Evolutionary conservation across 768 basidiomycete genomes (phyloP), one percentile per base, ranked within the genome.

Genomic region (Lactarius pseudohatsudake): DNA sequence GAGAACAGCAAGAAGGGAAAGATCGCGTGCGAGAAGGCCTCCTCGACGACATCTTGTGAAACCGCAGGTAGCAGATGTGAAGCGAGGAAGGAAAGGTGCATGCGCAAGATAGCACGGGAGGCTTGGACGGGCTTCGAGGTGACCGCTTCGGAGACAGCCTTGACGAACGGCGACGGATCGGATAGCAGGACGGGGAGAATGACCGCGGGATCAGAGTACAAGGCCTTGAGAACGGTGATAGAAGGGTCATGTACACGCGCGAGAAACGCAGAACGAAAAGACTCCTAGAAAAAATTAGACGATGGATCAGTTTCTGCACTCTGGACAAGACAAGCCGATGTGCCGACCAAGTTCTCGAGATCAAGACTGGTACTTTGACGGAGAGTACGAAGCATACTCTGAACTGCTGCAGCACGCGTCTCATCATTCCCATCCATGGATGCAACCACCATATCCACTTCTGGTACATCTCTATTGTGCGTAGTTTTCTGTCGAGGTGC

Each of bases 1-100:
- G 91, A 88, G 70, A 85, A 88, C 18, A 96, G 74, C 54, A 96
- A 77, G 72, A 86, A 85, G 0, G 93, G 90, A 73, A 93, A 90
- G 62, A 96, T 75, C 1, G 88, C 73, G 38, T 79, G 76, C 67
- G 84, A 78, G 67, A 86, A 84, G 30, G 82, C 74, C 4, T 71
- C 64, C 10, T 65, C 62, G 16, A 55, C 50, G 20, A 60, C 22
- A 0, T 72, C 61, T 22, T 62, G 57, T 10, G 80, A 75, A 54
- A 79, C 67, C 0, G 64, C 56, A 7, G 71, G 72, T 34, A 74
- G 64, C 64, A 91, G 81, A 40, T 84, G 79, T 0, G 77, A 73
- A 1, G 78, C 76, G 13, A 92, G 77, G 75, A 91, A 92, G 3
- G 75, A 67, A 13, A 86, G 73, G 71, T 92, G 89, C 6, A 80